Conservation (phyloP, 768 basidiomycete species). For the Leccinum ochraceum region DNA sequence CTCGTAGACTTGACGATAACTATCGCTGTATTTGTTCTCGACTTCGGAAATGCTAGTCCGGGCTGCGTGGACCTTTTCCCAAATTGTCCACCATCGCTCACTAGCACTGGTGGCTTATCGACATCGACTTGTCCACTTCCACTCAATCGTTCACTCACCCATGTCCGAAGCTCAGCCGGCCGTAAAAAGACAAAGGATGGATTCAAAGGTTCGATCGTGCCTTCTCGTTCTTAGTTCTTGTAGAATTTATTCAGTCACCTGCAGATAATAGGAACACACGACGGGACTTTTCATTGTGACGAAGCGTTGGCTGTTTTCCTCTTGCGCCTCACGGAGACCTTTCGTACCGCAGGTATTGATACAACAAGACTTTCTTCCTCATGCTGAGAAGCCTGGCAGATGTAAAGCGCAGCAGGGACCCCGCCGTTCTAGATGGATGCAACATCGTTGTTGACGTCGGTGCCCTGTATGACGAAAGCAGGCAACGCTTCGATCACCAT, state of each 20-base stretch:
- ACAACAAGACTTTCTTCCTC: neutral
- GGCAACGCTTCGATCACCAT: slow-evolving; percentile 91
- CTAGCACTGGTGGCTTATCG: neutral
- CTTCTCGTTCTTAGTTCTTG: neutral
- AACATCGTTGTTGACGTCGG: slow-evolving; percentile 98
- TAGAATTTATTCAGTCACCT: neutral
- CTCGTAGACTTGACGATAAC: slow-evolving; percentile 15
- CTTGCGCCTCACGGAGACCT: slow-evolving; percentile 73
- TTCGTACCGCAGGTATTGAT: slow-evolving; percentile 67
- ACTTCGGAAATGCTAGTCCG: neutral
- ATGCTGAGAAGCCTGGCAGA: slow-evolving; percentile 36
- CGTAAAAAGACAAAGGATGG: slow-evolving; percentile 46
- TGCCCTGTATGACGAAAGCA: slow-evolving; percentile 80
- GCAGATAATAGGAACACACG: slow-evolving; percentile 90
- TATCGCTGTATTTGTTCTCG: neutral
- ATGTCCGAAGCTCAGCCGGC: slow-evolving; percentile 32
- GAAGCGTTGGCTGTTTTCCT: slow-evolving; percentile 95
- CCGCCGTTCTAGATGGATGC: slow-evolving; percentile 69
- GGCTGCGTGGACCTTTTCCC: neutral
- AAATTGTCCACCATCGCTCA: neutral
- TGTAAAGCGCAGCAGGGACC: slow-evolving; percentile 74
- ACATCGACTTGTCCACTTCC: slow-evolving; percentile 4
- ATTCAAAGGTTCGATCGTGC: slow-evolving; percentile 36
- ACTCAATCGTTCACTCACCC: neutral
- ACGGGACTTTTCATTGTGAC: slow-evolving; percentile 96